Evolutionary conservation across 163 green algal species (phyloP).

Genomic region (Scenedesmus sp.): DNA sequence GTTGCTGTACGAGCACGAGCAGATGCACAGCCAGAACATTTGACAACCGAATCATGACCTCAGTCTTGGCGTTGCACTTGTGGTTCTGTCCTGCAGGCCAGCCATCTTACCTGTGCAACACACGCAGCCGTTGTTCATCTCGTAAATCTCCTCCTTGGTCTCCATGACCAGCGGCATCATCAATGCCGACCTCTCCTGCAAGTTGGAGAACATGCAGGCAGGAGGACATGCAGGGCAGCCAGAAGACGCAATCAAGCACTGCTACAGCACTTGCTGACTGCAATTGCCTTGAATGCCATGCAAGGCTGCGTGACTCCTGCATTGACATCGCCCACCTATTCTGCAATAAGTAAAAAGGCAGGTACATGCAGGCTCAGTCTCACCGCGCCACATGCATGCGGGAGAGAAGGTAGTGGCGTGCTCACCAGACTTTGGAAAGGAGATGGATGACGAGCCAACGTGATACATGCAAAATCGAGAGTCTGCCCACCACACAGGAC

Average conservation of each 20-base stretch:
- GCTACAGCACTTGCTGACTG: neutral
- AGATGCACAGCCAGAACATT: neutral
- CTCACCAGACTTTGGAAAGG: too few species aligned
- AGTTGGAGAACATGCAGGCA: neutral
- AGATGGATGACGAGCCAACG: too few species aligned
- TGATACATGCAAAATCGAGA: too few species aligned
- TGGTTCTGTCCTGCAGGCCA: neutral
- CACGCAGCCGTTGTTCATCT: slow-evolving; percentile 80
- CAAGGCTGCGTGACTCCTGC: too few species aligned
- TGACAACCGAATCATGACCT: neutral
- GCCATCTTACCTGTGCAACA: neutral
- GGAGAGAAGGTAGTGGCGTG: too few species aligned
- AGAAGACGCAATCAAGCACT: neutral
- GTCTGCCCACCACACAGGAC: too few species aligned
- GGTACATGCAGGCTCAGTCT: too few species aligned
- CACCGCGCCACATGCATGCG: neutral
- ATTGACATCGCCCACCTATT: too few species aligned
- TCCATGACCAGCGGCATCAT: slow-evolving; percentile 78
- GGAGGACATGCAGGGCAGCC: neutral
- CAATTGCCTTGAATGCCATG: neutral
- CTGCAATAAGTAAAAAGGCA: neutral
- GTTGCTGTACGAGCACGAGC: too few species aligned
- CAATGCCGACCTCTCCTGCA: slow-evolving; percentile 74
- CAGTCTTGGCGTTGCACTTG: neutral
- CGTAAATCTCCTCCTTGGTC: slow-evolving; percentile 76